These are phyloP conservation scores for Glycine tomentella DNA, from an alignment of 306 rosid genomes.

Conservation along the genomic window DNA sequence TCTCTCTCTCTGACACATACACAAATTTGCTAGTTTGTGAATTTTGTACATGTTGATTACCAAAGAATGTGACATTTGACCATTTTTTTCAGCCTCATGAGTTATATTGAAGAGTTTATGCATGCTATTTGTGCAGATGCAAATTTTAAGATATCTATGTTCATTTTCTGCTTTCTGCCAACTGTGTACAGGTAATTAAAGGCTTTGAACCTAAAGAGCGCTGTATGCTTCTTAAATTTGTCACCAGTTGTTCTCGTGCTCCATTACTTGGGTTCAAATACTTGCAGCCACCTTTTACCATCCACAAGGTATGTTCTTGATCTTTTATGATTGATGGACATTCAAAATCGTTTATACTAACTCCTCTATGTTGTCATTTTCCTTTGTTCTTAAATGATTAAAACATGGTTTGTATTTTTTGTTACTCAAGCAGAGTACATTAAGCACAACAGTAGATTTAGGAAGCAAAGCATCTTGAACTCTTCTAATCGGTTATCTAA, in stretches of 20 bases:
- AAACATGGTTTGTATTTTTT: conserved; percentile 26
- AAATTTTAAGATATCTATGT: conserved; percentile 38
- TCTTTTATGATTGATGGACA: conserved; percentile 32
- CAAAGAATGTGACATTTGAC: not conserved
- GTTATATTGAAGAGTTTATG: conserved; percentile 26
- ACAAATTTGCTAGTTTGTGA: conserved; percentile 30
- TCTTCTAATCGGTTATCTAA: conserved; percentile 30
- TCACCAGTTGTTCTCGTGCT: conserved; percentile 98
- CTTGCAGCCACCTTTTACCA: conserved; percentile 90
- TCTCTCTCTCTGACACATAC: not conserved
- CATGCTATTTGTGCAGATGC: not conserved
- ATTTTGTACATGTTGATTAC: conserved; percentile 18
- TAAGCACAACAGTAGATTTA: conserved; percentile 31
- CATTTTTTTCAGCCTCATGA: conserved; percentile 36
- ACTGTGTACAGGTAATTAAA: conserved; percentile 67
- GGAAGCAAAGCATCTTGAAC: conserved; percentile 32
- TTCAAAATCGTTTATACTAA: conserved; percentile 24
- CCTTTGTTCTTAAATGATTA: conserved; percentile 33
- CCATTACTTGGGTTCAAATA: conserved; percentile 96
- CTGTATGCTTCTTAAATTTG: conserved; percentile 93
- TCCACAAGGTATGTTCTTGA: conserved; percentile 78
- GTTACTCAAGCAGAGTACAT: conserved; percentile 26
- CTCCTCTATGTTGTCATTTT: conserved; percentile 25
- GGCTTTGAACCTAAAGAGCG: conserved; percentile 87
- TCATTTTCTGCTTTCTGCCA: conserved; percentile 44